A percentile compares a stretch with the other conserved stretches of the same genome.
Evolutionary conservation across 2,329 filamentous ascomycete genomes (phyloP).

Genomic region (Cordyceps cicadae): DNA sequence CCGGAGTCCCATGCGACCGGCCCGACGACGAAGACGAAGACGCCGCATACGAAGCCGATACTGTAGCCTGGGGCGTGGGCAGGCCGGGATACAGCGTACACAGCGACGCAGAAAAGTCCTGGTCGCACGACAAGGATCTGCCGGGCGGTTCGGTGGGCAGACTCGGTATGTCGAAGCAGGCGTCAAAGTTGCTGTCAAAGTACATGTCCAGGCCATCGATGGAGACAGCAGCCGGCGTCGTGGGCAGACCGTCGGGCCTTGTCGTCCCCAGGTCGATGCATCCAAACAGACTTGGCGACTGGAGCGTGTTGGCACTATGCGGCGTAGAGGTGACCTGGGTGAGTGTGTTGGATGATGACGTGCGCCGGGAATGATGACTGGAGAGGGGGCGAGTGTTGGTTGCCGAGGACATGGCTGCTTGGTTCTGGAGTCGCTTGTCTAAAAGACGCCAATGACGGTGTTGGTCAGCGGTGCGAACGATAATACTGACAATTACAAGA

Average conservation of each 20-base stretch:
- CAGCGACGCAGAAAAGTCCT: background rate
- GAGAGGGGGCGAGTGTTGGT: background rate
- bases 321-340: background rate
- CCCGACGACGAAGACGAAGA: background rate
- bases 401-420: background rate
- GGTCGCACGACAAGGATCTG: background rate
- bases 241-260: background rate
- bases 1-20: background rate
- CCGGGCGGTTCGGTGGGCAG: background rate
- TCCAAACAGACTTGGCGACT: background rate
- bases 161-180: background rate
- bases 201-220: background rate
- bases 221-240: background rate
- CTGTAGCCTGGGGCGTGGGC: background rate
- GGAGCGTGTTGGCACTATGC: background rate
- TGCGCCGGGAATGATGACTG: background rate
- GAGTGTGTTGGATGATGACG: background rate
- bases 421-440: constrained; percentile 2
- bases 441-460: background rate
- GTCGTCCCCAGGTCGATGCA: background rate
- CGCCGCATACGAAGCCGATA: background rate
- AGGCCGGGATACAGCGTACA: background rate
- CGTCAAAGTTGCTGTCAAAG: background rate
- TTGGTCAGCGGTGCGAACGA: background rate
- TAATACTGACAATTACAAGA: background rate